Evolutionary conservation across 345 rosid species (phyloP), one percentile per base, ranked within the genome.

Genomic region (Xanthoceras sorbifolium): DNA sequence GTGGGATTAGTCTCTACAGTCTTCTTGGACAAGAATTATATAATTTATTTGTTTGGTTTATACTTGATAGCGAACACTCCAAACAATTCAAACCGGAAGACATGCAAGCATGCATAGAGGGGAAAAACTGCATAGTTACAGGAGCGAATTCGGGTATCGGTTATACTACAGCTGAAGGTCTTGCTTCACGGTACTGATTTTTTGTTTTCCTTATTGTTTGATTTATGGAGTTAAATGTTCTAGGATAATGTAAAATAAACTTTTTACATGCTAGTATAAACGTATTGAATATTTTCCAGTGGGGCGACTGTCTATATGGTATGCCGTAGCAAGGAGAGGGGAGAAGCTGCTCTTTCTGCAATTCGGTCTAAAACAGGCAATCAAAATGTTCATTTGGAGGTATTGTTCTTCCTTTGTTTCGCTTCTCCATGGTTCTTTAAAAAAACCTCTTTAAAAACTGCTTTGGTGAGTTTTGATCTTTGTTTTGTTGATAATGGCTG

Each of bases 71-170:
- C 84, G 93, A 90, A 44, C 95, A 90, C 65, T 77, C 98, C 0
- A 90, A 91, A 83, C 88, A 74, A 63, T 93, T 95, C 77, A 89
- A 83, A 63, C 80, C 85, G 0, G 97, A 93, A 79, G 97, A 95
- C 75, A 87, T 87, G 88, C 84, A 93, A 75, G 65, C 67, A 31
- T 77, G 69, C 48, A 86, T 90, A 0, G 89, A 91, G 7, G 97
- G 98, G 73, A 87, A 88, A 85, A 91, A 89, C 67, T 93, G 95
- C 83, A 75, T 95, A 9, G 97, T 93, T n/a, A 95, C 99, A 2
- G 98, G 99, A 72, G 99, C 96, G 5, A 95, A 93, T 80, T 87
- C 99, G 26, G 99, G 97, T 71, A 86, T 93, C 78, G 99, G 99
- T 74, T 95, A 77, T 82, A 93, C 99, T 6, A 80, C 97, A 23